Conservation (phyloP, 176 grass and related monocot genomes). For the Carex myosuroides region DNA sequence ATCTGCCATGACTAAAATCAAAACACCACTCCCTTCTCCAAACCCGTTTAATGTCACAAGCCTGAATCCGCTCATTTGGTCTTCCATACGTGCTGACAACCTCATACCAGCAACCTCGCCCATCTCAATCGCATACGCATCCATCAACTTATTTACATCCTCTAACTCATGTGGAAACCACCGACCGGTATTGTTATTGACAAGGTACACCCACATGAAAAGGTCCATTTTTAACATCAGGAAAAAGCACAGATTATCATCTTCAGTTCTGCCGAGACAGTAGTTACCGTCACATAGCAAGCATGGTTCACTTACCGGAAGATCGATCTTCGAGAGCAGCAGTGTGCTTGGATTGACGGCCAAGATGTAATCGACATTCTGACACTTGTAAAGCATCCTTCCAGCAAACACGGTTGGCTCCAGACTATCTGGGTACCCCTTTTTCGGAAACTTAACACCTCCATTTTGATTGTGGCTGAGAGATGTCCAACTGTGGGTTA, state of each 20-base stretch:
- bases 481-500: background rate
- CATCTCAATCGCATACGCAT: background rate
- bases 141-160: slow-evolving; percentile 15
- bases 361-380: slow-evolving; percentile 30
- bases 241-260: slow-evolving; percentile 42
- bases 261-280: slow-evolving; percentile 36
- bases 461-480: background rate
- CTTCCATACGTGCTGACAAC: slow-evolving; percentile 41
- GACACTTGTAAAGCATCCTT: slow-evolving; percentile 36
- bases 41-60: slow-evolving; percentile 42
- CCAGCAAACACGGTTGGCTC: slow-evolving; percentile 30
- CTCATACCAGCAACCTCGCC: slow-evolving; percentile 22
- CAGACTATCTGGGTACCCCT: background rate
- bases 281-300: slow-evolving; percentile 32
- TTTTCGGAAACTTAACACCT: background rate
- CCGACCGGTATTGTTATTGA: background rate
- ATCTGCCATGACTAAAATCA: slow-evolving; percentile 52
- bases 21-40: slow-evolving; percentile 29
- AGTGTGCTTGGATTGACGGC: slow-evolving; percentile 20
- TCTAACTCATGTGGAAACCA: slow-evolving; percentile 27
- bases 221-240: slow-evolving; percentile 19
- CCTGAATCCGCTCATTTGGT: slow-evolving; percentile 35
- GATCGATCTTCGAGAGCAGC: slow-evolving; percentile 23
- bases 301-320: background rate
- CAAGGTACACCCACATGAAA: background rate